Evolutionary conservation across 768 basidiomycete genomes (phyloP), one percentile per base, ranked within the genome.

Genomic region (Tricholoma matsutake): DNA sequence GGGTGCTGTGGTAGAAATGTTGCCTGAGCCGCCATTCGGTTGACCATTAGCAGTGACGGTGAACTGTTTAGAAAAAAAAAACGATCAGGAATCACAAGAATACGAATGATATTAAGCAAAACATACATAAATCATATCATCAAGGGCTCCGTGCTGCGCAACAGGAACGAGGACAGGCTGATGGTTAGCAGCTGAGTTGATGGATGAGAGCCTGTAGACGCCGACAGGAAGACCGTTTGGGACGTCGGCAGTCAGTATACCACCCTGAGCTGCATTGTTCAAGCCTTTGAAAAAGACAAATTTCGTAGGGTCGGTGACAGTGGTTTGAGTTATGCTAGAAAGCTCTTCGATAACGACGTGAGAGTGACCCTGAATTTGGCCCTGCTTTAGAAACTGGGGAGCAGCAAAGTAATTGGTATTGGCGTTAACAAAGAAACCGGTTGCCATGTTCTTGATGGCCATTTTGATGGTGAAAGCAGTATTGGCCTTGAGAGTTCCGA

Each of bases 211-310:
- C 62, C 76, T 77, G 78, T 91, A 89, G 52, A 73, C 65, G 57
- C 86, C 85, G 18, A 72, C 80, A n/a, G 84, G 79, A 45, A 88
- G 75, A 67, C 86, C 86, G 29, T 72, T 71, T 9, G 78, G 60
- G 67, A 83, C 72, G 71, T 73, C 59, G 75, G 74, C 80, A n/a
- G 77, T 74, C 10, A 86, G 73, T 4, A 79, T 63, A 10, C 84
- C 86, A 72, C 84, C 82, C 32, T 65, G 65, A 39, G 84, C 84
- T 9, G 75, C 79, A 25, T 75, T 76, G 61, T 78, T 82, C 62
- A 78, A 73, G 64, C 76, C 87, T 81, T 85, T 84, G 83, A 89
- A 88, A 77, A 88, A 88, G 29, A 75, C 77, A 65, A 89, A 88
- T 51, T 73, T 73, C 58, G 69, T 74, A 5, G 86, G 81, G 69